phyloP scores from a whole-genome alignment of 805 yeast genomes.

The Yamadazyma sp. region DNA sequence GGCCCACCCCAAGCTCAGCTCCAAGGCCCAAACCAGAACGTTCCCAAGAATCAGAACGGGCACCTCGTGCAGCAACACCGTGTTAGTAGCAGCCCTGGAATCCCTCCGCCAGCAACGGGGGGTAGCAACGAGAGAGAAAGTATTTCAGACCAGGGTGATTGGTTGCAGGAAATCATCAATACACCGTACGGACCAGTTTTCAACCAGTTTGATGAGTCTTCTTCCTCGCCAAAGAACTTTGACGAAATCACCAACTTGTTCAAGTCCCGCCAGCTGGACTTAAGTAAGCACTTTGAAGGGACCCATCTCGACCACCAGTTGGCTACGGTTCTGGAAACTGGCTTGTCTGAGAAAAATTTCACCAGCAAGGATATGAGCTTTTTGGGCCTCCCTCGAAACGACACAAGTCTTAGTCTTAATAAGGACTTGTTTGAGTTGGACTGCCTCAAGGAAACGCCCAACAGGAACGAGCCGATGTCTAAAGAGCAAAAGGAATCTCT shows the following conservation, averaged over 20 bases:
- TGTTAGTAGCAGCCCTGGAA: constrained; percentile 5
- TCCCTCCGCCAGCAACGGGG: constrained; percentile 1
- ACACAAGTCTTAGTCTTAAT: constrained; percentile 2
- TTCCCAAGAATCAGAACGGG: not conserved
- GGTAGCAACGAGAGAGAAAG: constrained; percentile 5
- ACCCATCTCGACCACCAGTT: constrained; percentile 1
- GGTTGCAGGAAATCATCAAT: constrained; percentile 70
- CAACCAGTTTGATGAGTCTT: constrained; percentile 4
- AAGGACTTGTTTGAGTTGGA: constrained; percentile 8
- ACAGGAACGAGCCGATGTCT: not conserved
- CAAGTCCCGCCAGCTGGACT: constrained; percentile 63
- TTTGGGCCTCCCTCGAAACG: constrained; percentile 2
- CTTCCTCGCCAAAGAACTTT: constrained; percentile 16
- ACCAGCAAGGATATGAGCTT: not conserved
- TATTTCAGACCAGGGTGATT: constrained; percentile 41
- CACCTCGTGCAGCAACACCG: not conserved
- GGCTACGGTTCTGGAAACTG: constrained; percentile 6
- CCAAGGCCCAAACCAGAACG: not conserved
- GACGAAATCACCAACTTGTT: constrained; percentile 60
- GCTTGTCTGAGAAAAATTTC: constrained; percentile 25
- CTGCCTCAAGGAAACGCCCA: constrained; percentile 1
- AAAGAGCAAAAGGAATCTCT: not conserved
- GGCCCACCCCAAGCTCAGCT: not conserved
- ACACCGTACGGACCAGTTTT: constrained; percentile 64
- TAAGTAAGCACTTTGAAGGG: constrained; percentile 42